Base-by-base conservation (phyloP, 352 stramenopile genomes). In the Plasmopara viticola region DNA sequence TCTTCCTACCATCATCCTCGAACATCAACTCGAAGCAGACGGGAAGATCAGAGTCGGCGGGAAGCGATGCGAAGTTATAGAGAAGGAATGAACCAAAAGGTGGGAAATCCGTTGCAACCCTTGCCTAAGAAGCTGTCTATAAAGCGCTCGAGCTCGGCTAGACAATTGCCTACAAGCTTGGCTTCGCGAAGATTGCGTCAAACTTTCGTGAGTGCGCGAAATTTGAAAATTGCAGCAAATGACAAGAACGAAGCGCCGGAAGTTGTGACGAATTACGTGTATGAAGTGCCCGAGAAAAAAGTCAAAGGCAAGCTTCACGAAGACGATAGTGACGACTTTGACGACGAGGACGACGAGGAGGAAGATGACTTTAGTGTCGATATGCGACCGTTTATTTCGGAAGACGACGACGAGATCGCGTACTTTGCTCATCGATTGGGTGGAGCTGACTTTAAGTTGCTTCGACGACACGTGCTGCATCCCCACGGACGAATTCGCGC, bases 321-420 rank as follows among this genome's bases (percentile, higher is more conserved):
- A 17, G 13, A n/a, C 0, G 44, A 56, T 6, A 64, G 63, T n/a
- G 67, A 67, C 4, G 61, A 64, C 20, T 25, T 25, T 12, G 34
- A 38, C 0, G 47, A 59, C 13, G 49, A 57, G 14, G 42, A 69
- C 5, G 56, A 60, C 6, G 52, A 60, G 1, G 51, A 58, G 0
- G 54, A 41, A 9, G 48, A 60, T 2, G 54, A 54, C 5, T 25
- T 63, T 30, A 30, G 51, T 8, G 50, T 63, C n/a, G 44, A 62
- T 14, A 10, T 53, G 2, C 45, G 41, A 1, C 53, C 58, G 4
- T 53, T 60, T 9, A 44, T 62, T 3, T 70, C 64, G 0, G 68
- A 78, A 9, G 71, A 72, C n/a, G 71, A 86, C 35, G 78, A 87
- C 39, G 78, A 89, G 14, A 67, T 86, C 29, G 68, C 71, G 9